Percentiles rank a stretch among this genome's conserved stretches.
phyloP scores from a whole-genome alignment of 352 stramenopile genomes.

The Discostella stelligera region DNA sequence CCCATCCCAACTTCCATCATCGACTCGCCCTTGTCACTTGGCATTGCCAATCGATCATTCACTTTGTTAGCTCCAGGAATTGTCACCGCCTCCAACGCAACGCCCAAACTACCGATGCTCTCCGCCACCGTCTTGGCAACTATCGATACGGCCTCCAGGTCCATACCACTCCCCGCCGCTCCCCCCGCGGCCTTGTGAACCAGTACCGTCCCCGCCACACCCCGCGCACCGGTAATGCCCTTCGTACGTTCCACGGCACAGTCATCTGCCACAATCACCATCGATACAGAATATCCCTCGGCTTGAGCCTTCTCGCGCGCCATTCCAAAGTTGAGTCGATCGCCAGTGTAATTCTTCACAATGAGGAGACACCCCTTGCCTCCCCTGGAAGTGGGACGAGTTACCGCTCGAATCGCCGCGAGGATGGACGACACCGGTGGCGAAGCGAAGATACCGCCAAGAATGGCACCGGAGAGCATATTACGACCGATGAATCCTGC shows the following conservation, averaged over 20 bases:
- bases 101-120: slow-evolving; percentile 90
- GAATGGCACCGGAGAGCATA: slow-evolving; percentile 95
- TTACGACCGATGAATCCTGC: slow-evolving; percentile 93
- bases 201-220: slow-evolving; percentile 93
- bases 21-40: no score
- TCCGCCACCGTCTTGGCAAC: slow-evolving; percentile 77
- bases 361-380: slow-evolving; percentile 90
- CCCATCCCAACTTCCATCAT: slow-evolving; percentile 92
- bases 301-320: slow-evolving; percentile 93
- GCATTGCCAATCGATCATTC: slow-evolving; percentile 76
- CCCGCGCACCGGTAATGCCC: slow-evolving; percentile 93
- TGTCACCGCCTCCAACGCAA: slow-evolving; percentile 92
- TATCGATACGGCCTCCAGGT: slow-evolving; percentile 81
- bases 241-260: slow-evolving; percentile 84
- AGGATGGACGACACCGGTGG: slow-evolving; percentile 92
- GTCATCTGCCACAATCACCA: slow-evolving; percentile 97
- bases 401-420: slow-evolving; percentile 89
- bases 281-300: slow-evolving; percentile 86
- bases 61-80: slow-evolving; percentile 84
- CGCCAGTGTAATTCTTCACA: slow-evolving; percentile 99
- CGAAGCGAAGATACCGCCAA: slow-evolving; percentile 94
- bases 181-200: slow-evolving; percentile 96
- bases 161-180: slow-evolving; percentile 83
- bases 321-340: slow-evolving; percentile 98
- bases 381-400: slow-evolving; percentile 35